Evolutionary conservation across 2,329 filamentous ascomycete genomes (phyloP).

Genomic region (Aspergillus oerlinghausenensis): DNA sequence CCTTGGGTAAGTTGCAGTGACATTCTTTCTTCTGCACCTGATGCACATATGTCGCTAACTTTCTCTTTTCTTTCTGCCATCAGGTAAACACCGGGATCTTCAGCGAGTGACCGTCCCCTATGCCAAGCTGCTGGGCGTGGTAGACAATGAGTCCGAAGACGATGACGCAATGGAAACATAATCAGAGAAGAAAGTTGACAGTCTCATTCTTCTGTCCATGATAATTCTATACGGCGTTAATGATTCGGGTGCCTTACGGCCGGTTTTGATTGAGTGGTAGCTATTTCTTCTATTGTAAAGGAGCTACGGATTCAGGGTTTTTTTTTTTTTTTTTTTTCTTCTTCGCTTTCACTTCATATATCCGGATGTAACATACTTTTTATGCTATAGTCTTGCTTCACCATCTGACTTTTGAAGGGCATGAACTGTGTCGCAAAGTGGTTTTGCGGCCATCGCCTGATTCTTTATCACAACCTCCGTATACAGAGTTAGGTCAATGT

Average conservation of each 20-base stretch:
- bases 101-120: slow-evolving; percentile 95
- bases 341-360: slow-evolving; percentile 1
- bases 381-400: slow-evolving; percentile 3
- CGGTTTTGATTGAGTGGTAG: neutral
- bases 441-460: neutral
- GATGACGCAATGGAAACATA: slow-evolving; percentile 35
- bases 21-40: neutral
- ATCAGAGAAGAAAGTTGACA: neutral
- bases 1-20: slow-evolving; percentile 64
- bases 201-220: neutral
- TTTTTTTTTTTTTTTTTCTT: slow-evolving; percentile 5
- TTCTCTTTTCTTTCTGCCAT: slow-evolving; percentile 19
- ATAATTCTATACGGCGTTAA: neutral
- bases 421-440: neutral
- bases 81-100: slow-evolving; percentile 91
- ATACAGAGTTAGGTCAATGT: neutral
- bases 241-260: neutral
- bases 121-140: slow-evolving; percentile 68
- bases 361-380: neutral
- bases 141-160: slow-evolving; percentile 31
- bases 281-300: neutral
- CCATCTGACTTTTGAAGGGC: neutral
- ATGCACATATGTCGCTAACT: slow-evolving; percentile 4
- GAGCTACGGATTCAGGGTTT: slow-evolving; percentile 5
- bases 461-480: neutral